Evolutionary conservation across 768 basidiomycete genomes (phyloP).

Genomic region (Podaxis carcinomalis): DNA sequence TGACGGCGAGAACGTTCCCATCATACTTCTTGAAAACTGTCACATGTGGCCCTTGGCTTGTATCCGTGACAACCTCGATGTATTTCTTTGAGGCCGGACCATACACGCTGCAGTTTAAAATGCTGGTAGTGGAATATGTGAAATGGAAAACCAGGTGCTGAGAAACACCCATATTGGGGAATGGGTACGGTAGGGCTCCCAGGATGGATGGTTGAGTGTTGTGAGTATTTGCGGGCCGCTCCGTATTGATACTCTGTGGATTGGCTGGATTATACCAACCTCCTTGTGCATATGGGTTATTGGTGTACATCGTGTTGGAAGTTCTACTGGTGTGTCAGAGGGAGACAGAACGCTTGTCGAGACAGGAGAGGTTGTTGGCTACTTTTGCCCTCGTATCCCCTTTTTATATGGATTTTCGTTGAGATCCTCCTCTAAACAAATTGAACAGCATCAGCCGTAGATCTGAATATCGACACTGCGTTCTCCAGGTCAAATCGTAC

Average conservation of each 20-base stretch:
- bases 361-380: neutral
- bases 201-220: conserved; percentile 12
- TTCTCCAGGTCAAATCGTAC: neutral
- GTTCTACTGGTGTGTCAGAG: neutral
- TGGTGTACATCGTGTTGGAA: conserved; percentile 13
- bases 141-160: conserved; percentile 37
- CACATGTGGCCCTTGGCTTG: conserved; percentile 17
- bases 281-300: conserved; percentile 14
- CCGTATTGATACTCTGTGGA: conserved; percentile 13
- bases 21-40: conserved; percentile 20
- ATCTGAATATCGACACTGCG: neutral
- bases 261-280: conserved; percentile 14
- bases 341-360: neutral
- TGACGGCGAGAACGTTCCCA: conserved; percentile 31
- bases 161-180: neutral
- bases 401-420: no score
- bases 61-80: conserved; percentile 35
- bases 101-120: conserved; percentile 40
- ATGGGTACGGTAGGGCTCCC: conserved; percentile 15
- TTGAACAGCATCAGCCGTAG: no score
- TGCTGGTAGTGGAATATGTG: conserved; percentile 31
- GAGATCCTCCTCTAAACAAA: no score
- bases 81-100: conserved; percentile 37
- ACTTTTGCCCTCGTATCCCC: no score
- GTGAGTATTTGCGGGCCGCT: conserved; percentile 9